Evolutionary conservation across 2,329 filamentous ascomycete genomes (phyloP).

Genomic region (Aspergillus pseudotamarii): DNA sequence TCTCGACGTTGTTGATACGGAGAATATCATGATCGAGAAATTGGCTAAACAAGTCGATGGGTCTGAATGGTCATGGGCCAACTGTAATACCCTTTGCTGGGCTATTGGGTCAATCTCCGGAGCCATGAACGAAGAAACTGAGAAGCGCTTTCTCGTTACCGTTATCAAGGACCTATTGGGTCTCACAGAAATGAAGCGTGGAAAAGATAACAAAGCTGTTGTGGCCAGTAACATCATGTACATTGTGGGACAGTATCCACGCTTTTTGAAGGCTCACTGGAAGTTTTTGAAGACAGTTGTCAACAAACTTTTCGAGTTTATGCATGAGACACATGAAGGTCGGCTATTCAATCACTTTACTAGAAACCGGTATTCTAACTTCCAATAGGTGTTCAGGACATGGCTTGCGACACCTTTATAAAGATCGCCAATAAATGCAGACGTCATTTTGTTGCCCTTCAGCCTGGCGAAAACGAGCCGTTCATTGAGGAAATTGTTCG

Average conservation of each 20-base stretch:
- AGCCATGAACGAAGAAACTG: slow-evolving; percentile 99
- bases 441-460: slow-evolving; percentile 93
- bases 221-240: slow-evolving; percentile 99
- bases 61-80: slow-evolving; percentile 97
- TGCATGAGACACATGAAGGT: slow-evolving; percentile 99
- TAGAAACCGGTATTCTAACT: slow-evolving; percentile 25
- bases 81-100: slow-evolving; percentile 99
- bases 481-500: slow-evolving; percentile 99
- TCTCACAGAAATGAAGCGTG: slow-evolving; percentile 97
- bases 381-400: slow-evolving; percentile 84
- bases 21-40: slow-evolving; percentile 99
- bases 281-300: slow-evolving; percentile 99
- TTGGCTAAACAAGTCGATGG: slow-evolving; percentile 93
- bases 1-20: slow-evolving; percentile 94
- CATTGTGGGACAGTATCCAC: slow-evolving; percentile 97
- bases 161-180: slow-evolving; percentile 98
- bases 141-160: slow-evolving; percentile 96
- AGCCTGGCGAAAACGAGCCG: slow-evolving; percentile 90
- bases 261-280: slow-evolving; percentile 98
- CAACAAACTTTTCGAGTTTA: slow-evolving; percentile 99
- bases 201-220: slow-evolving; percentile 99
- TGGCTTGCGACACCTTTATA: slow-evolving; percentile 99
- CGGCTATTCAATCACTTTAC: slow-evolving; percentile 30
- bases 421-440: slow-evolving; percentile 99
- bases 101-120: slow-evolving; percentile 98